These are phyloP conservation scores for Pichia paraexigua DNA, from an alignment of 805 yeast genomes.

Conservation along the genomic window DNA sequence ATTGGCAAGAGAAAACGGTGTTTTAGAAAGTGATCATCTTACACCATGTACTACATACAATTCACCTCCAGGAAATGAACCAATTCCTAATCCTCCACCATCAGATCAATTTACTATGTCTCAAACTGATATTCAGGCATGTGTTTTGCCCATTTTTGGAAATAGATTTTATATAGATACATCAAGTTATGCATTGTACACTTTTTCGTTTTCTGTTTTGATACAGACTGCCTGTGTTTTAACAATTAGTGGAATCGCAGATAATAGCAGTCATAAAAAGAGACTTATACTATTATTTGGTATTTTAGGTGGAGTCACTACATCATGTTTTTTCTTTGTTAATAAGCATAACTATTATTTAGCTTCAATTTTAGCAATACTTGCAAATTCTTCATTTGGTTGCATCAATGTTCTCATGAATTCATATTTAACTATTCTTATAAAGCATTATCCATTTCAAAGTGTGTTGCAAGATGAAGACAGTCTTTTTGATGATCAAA, in stretches of 20 bases:
- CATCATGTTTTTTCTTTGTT: constrained; percentile 38
- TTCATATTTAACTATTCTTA: constrained; percentile 59
- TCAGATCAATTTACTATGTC: constrained; percentile 9
- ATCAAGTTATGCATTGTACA: constrained; percentile 64
- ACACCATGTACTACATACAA: constrained; percentile 37
- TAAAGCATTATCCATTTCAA: constrained; percentile 30
- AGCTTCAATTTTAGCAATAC: constrained; percentile 46
- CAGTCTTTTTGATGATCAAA: constrained; percentile 1
- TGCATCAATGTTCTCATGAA: constrained; percentile 77
- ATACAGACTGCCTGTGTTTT: constrained; percentile 66
- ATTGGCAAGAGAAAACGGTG: constrained; percentile 68
- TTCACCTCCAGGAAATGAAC: constrained; percentile 18
- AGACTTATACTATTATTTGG: constrained; percentile 50
- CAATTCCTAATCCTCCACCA: constrained; percentile 29
- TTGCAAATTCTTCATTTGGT: constrained; percentile 66
- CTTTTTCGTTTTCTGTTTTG: constrained; percentile 63
- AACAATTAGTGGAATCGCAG: constrained; percentile 65
- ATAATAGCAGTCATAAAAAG: constrained; percentile 56
- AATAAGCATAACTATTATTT: constrained; percentile 36
- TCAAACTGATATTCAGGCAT: constrained; percentile 10
- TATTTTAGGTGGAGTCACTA: constrained; percentile 46
- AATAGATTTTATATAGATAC: constrained; percentile 49
- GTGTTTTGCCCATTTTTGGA: constrained; percentile 29
- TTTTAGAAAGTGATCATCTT: constrained; percentile 47
- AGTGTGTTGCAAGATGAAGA: background rate